phyloP scores from a whole-genome alignment of 345 rosid genomes.

The Syzygium grande region DNA sequence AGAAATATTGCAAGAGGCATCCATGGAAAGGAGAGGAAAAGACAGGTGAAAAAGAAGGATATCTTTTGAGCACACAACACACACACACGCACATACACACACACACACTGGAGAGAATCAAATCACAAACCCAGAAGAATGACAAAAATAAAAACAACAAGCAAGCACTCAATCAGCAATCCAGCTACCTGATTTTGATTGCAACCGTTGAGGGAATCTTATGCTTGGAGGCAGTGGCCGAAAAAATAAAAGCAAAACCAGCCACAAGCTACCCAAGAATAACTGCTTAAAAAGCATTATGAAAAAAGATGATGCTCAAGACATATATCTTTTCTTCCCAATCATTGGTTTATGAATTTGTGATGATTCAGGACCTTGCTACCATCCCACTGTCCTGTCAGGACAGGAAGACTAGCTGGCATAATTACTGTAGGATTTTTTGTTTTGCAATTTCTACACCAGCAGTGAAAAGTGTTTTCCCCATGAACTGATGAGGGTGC shows the following conservation, averaged over 20 bases:
- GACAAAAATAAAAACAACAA: conserved; percentile 21
- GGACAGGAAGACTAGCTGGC: background rate
- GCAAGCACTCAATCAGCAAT: conserved; percentile 7
- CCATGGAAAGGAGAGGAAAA: conserved; percentile 33
- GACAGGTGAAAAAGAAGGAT: conserved; percentile 31
- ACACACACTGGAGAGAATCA: background rate
- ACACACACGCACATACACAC: background rate
- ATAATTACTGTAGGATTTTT: background rate
- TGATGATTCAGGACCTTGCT: background rate
- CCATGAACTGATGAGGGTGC: background rate
- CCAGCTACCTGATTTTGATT: conserved; percentile 10
- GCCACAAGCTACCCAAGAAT: background rate
- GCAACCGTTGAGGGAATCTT: conserved; percentile 38
- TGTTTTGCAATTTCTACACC: background rate
- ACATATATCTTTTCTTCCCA: background rate
- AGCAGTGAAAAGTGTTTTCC: background rate
- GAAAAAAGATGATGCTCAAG: background rate
- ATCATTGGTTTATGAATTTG: conserved; percentile 5
- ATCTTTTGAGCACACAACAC: background rate
- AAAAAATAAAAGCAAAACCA: background rate
- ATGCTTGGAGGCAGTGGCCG: conserved; percentile 47
- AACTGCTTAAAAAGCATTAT: background rate
- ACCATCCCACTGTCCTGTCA: background rate
- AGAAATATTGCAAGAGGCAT: conserved; percentile 24
- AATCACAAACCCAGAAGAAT: conserved; percentile 30